Base-by-base conservation (phyloP, 768 basidiomycete species). In the Hericium alpestre region DNA sequence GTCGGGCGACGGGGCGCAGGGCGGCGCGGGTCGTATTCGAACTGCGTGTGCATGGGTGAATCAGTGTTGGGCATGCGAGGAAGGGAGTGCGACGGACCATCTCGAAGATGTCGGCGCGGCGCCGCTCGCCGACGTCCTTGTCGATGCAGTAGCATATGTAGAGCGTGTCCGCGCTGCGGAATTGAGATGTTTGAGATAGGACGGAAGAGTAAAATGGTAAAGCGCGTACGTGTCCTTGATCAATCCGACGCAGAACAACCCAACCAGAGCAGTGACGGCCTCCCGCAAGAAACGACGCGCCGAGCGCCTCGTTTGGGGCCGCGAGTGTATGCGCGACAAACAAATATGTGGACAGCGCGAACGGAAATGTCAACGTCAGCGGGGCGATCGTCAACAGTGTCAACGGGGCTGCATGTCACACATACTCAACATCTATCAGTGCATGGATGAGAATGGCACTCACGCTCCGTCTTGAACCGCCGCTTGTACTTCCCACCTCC, bases 251-350 rank as follows among this genome's bases (percentile, higher is more conserved):
- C 88, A 91, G 63, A 92, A 93, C 67, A 87, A 65, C 1, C 90
- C 86, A 37, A 92, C 89, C 20, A 93, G 73, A 5, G 86, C 88
- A 0, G 90, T 90, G 16, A 90, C 82, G 10, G 10, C 80, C 83
- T 3, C 86, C 92, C 22, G 86, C 87, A 3, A 94, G 73, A 15
- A 94, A 62, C 1, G 87, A 82, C 20, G 88, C 87, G 12, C 83
- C 77, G 8, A 93, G 74, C 0, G 91, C 90, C 63, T 87, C 79
- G 49, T 83, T 69, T 0, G 90, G 89, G 23, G 83, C 81, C 16
- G 69, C 67, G 20, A 92, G 71, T 0, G 87, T 85, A 69, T 91
- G 89, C 2, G 90, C 87, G n/a, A 92, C 88, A 62, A 94, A 90
- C 18, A 97, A 70, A 68, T 95, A 96, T 4, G 91, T 88, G 39